phyloP scores from a whole-genome alignment of 2,329 filamentous ascomycete genomes.

The Cordyceps cicadae region DNA sequence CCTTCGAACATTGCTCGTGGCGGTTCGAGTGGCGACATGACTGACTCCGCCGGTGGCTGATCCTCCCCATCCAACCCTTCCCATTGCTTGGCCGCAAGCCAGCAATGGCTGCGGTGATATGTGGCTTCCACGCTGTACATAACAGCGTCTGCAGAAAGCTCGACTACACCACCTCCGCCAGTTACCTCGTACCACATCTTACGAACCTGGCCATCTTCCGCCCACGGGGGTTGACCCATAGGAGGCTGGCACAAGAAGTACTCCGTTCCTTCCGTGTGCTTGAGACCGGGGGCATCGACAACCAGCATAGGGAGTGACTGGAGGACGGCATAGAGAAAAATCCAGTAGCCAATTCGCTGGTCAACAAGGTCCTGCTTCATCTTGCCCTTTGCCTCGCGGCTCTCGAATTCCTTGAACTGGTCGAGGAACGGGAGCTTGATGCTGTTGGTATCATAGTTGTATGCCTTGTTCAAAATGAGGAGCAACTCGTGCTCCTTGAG shows the following conservation, averaged over 20 bases:
- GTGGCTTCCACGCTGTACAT: slow-evolving; percentile 54
- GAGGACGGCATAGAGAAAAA: slow-evolving; percentile 71
- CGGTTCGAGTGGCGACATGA: slow-evolving; percentile 31
- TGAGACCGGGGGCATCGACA: slow-evolving; percentile 63
- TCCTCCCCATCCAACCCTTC: slow-evolving; percentile 28
- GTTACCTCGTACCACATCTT: slow-evolving; percentile 70
- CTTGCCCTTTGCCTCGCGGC: slow-evolving; percentile 56
- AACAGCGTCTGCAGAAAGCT: slow-evolving; percentile 51
- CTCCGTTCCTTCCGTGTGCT: slow-evolving; percentile 63
- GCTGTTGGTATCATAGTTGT: slow-evolving; percentile 65
- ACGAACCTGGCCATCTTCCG: slow-evolving; percentile 53
- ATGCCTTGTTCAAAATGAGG: slow-evolving; percentile 68
- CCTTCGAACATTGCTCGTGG: slow-evolving; percentile 29
- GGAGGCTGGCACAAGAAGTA: slow-evolving; percentile 76
- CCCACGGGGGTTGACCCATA: slow-evolving; percentile 65
- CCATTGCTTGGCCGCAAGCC: slow-evolving; percentile 45
- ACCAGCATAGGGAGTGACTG: slow-evolving; percentile 72
- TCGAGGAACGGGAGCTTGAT: slow-evolving; percentile 55
- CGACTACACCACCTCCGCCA: slow-evolving; percentile 50
- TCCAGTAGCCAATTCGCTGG: slow-evolving; percentile 67
- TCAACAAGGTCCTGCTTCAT: slow-evolving; percentile 60
- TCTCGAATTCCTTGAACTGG: slow-evolving; percentile 63
- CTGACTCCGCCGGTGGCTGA: slow-evolving; percentile 22
- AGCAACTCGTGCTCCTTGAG: slow-evolving; percentile 73
- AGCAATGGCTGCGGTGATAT: slow-evolving; percentile 50